Evolutionary conservation across 1,284 basidiomycete genomes (phyloP), one percentile per base, ranked within the genome.

Genomic region (Sporisorium scitamineum): DNA sequence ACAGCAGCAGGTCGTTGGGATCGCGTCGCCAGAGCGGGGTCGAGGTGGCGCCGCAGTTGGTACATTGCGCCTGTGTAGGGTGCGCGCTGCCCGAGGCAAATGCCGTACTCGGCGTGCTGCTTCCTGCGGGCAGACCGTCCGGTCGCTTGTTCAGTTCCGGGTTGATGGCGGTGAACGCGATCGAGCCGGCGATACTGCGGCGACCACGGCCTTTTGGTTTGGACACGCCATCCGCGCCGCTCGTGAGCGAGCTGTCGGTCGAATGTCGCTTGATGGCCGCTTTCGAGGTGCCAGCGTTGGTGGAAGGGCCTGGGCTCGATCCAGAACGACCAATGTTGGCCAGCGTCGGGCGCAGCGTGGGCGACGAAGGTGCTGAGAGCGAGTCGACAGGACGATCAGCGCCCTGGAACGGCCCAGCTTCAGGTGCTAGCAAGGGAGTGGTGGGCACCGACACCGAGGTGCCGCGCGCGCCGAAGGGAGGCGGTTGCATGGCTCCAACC

Each of bases 11-110:
- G 27, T 78, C 76, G 56, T 84, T 79, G 2, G 80, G 73, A 45
- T 82, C 80, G 20, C 83, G 53, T 42, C 83, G 66, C 83, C 83
- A 84, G 11, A 84, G 68, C 13, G 83, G 83, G 2, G 83, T 84
- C 11, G 74, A 76, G 8, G 75, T 78, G 14, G 81, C 80, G 5
- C 81, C 81, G 50, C 83, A 84, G 54, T 84, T 84, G 61, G 80
- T 80, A 68, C 83, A 84, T 26, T 76, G 65, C 9, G 74, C 74
- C 39, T 67, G 65, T 5, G 73, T 59, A 1, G 74, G 62, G 10
- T 65, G 65, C 1, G 61, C 54, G 34, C 54, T 69, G 22, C 61
- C 62, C 5, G 66, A 69, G 5, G 57, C 58, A 27, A 73, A 73
- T 2, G 61, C 39, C 26, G 54, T 31, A 42, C 57, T 67, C 1